These are phyloP conservation scores for Penicillium verrucosum DNA, from an alignment of 2,329 filamentous ascomycete genomes.

Conservation along the genomic window DNA sequence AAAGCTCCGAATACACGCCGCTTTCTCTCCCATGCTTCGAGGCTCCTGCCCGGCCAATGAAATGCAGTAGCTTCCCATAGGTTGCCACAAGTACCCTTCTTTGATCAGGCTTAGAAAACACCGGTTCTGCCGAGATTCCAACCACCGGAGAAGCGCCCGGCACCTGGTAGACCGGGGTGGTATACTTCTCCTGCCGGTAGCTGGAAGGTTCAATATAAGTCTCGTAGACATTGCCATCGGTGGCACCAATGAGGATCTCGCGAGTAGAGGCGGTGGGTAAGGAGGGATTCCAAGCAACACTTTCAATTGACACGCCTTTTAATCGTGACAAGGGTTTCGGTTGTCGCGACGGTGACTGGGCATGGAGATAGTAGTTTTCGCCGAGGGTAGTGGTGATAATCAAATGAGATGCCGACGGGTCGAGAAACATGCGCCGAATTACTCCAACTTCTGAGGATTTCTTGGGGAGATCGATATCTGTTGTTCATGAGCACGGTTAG, in stretches of 20 bases:
- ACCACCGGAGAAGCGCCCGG: constrained; percentile 74
- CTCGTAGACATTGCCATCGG: constrained; percentile 95
- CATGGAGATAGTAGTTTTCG: constrained; percentile 97
- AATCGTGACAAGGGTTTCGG: constrained; percentile 77
- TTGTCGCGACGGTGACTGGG: constrained; percentile 70
- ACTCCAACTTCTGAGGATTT: constrained; percentile 86
- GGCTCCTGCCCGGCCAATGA: constrained; percentile 68
- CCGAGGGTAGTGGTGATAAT: constrained; percentile 86
- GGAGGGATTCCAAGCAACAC: constrained; percentile 91
- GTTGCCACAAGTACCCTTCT: constrained; percentile 78
- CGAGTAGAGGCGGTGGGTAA: constrained; percentile 88
- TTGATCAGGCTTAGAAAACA: constrained; percentile 66
- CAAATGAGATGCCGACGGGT: constrained; percentile 92
- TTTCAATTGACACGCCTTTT: constrained; percentile 83
- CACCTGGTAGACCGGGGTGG: constrained; percentile 78
- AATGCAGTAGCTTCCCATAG: constrained; percentile 72
- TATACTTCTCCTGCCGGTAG: constrained; percentile 89
- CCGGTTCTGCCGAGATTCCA: constrained; percentile 77
- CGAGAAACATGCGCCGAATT: constrained; percentile 94
- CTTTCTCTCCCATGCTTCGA: constrained; percentile 67
- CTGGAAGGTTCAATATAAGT: constrained; percentile 89
- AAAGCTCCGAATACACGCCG: constrained; percentile 80
- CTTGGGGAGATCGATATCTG: constrained; percentile 95
- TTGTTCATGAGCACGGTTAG: constrained; percentile 19
- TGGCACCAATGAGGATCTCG: constrained; percentile 85